These are phyloP conservation scores for Vitis amurensis DNA, from an alignment of 164 flowering plant species.

Conservation along the genomic window DNA sequence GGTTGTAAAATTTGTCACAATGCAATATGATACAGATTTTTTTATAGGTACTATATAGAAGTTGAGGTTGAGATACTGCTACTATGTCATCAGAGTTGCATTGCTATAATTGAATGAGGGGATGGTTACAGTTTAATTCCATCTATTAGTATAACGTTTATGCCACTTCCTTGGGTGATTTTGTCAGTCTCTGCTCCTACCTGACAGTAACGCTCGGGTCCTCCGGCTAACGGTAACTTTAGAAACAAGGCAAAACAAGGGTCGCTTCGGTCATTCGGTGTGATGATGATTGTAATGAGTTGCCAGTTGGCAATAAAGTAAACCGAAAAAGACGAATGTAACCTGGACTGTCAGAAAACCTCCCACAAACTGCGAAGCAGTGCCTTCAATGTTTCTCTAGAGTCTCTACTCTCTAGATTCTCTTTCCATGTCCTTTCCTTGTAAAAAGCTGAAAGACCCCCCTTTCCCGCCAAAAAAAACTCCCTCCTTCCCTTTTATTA, in stretches of 20 bases:
- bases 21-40: conserved; percentile 2
- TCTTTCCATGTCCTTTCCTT: conserved; percentile 1
- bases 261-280: too few species aligned
- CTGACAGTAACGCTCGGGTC: neutral
- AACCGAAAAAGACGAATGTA: conserved; percentile 16
- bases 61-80: neutral
- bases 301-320: too few species aligned
- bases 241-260: too few species aligned
- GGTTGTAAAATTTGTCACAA: conserved; percentile 5
- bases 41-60: neutral
- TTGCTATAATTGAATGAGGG: neutral
- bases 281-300: too few species aligned
- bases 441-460: conserved; percentile 15
- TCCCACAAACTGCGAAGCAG: conserved; percentile 10
- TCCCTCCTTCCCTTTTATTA: conserved; percentile 6
- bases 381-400: neutral
- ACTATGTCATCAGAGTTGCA: neutral
- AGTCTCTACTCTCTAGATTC: conserved; percentile 5
- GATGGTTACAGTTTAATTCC: too few species aligned
- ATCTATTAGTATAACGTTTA: neutral
- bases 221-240: neutral
- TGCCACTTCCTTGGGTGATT: too few species aligned
- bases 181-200: neutral
- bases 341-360: conserved; percentile 24
- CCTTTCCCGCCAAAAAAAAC: conserved; percentile 46